phyloP scores from a whole-genome alignment of 805 yeast genomes.

The Hanseniaspora lindneri region DNA sequence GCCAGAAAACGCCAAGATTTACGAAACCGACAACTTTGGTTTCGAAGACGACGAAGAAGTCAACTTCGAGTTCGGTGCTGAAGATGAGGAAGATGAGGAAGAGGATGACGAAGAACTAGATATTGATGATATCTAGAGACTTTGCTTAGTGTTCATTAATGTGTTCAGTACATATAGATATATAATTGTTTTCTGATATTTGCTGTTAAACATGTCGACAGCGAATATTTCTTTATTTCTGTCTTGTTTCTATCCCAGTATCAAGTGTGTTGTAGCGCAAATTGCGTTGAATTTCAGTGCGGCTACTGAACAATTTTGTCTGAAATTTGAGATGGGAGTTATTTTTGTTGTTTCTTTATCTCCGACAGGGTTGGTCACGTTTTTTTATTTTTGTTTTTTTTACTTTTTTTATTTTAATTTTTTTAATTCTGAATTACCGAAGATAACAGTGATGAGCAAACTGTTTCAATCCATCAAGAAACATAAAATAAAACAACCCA shows the following conservation, averaged over 20 bases:
- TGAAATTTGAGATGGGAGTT: not conserved
- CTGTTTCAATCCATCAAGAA: too few species aligned
- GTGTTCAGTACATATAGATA: not conserved
- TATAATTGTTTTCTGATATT: too few species aligned
- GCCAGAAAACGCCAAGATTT: conserved; percentile 93
- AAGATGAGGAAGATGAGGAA: conserved; percentile 65
- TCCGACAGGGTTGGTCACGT: not conserved
- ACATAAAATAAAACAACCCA: too few species aligned
- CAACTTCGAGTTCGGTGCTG: conserved; percentile 95
- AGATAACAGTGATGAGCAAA: too few species aligned
- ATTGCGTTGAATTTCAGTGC: too few species aligned
- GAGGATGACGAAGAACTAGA: conserved; percentile 55
- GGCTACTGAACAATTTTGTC: too few species aligned
- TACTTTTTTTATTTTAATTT: not conserved
- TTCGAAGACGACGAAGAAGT: conserved; percentile 95
- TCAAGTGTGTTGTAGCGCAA: too few species aligned
- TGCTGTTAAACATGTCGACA: too few species aligned
- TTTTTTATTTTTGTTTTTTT: not conserved
- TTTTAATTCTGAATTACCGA: too few species aligned
- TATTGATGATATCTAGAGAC: conserved; percentile 77
- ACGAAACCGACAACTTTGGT: conserved; percentile 94
- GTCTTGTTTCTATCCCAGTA: too few species aligned
- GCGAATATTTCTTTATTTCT: too few species aligned
- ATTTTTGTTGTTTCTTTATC: too few species aligned
- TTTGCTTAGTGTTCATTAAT: not conserved